Evolutionary conservation across 768 basidiomycete genomes (phyloP).

Genomic region (Fistulinella prunicolor): DNA sequence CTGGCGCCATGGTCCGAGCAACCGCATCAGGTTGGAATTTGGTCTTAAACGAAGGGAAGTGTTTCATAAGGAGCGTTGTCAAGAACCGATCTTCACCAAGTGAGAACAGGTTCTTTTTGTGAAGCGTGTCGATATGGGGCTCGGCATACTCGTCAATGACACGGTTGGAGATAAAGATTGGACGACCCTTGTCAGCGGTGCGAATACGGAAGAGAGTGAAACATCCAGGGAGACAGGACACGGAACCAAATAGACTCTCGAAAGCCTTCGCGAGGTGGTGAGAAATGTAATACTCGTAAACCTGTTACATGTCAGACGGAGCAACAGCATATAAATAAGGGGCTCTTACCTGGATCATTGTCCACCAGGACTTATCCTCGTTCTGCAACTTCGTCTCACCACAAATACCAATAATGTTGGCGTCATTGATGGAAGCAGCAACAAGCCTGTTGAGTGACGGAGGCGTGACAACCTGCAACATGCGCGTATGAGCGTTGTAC

Average conservation of each 20-base stretch:
- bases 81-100: constrained; percentile 72
- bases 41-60: constrained; percentile 67
- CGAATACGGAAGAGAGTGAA: constrained; percentile 70
- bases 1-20: constrained; percentile 62
- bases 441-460: constrained; percentile 69
- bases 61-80: constrained; percentile 66
- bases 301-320: constrained; percentile 32
- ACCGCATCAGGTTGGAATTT: constrained; percentile 66
- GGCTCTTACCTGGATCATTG: constrained; percentile 62
- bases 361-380: constrained; percentile 70
- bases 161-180: constrained; percentile 68
- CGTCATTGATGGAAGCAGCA: constrained; percentile 57
- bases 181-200: constrained; percentile 69
- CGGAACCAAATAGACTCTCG: constrained; percentile 66
- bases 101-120: constrained; percentile 69
- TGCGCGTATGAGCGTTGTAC: constrained; percentile 12
- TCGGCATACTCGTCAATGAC: constrained; percentile 71
- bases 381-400: constrained; percentile 69
- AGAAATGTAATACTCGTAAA: constrained; percentile 69
- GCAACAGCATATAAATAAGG: neutral
- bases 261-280: constrained; percentile 68
- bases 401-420: constrained; percentile 63
- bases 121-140: constrained; percentile 61
- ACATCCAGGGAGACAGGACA: constrained; percentile 72
- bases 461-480: constrained; percentile 52